phyloP scores from a whole-genome alignment of 2,329 filamentous ascomycete genomes.

The Fusarium protoensiforme region DNA sequence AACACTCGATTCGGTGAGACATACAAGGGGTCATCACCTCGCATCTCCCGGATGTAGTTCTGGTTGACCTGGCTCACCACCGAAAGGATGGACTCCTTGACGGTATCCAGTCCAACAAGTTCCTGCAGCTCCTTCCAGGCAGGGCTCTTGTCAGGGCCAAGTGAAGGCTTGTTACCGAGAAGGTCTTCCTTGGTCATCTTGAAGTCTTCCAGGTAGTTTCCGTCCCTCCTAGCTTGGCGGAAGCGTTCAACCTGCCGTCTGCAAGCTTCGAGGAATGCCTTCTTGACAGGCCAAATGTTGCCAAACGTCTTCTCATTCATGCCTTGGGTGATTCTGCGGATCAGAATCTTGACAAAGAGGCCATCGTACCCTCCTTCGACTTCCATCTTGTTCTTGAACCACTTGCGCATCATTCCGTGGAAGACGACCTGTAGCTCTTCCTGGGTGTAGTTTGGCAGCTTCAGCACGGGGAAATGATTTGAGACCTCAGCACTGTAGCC shows the following conservation, averaged over 20 bases:
- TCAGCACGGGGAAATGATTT: conserved; percentile 52
- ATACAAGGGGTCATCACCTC: conserved; percentile 66
- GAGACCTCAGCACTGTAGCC: conserved; percentile 57
- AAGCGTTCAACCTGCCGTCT: conserved; percentile 71
- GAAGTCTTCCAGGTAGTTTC: conserved; percentile 41
- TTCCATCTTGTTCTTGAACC: conserved; percentile 66
- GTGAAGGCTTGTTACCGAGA: conserved; percentile 72
- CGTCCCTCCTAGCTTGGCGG: conserved; percentile 45
- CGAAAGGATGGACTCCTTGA: conserved; percentile 63
- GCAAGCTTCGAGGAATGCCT: conserved; percentile 57
- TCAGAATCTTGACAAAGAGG: conserved; percentile 70
- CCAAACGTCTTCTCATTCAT: conserved; percentile 74
- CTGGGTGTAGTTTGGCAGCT: conserved; percentile 75
- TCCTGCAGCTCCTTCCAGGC: conserved; percentile 69
- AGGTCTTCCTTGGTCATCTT: conserved; percentile 70
- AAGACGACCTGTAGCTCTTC: conserved; percentile 71
- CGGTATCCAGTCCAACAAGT: conserved; percentile 67
- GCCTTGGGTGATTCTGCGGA: conserved; percentile 68
- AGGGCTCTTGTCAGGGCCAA: conserved; percentile 60
- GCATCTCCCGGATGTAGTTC: conserved; percentile 74
- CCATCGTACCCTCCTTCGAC: conserved; percentile 69
- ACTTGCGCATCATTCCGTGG: conserved; percentile 61
- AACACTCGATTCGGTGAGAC: conserved; percentile 76
- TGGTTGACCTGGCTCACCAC: conserved; percentile 64
- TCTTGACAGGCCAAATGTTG: conserved; percentile 76